Evolutionary conservation across 129 eudicot genomes (phyloP), one percentile per base, ranked within the genome.

Genomic region (Tagetes erecta): DNA sequence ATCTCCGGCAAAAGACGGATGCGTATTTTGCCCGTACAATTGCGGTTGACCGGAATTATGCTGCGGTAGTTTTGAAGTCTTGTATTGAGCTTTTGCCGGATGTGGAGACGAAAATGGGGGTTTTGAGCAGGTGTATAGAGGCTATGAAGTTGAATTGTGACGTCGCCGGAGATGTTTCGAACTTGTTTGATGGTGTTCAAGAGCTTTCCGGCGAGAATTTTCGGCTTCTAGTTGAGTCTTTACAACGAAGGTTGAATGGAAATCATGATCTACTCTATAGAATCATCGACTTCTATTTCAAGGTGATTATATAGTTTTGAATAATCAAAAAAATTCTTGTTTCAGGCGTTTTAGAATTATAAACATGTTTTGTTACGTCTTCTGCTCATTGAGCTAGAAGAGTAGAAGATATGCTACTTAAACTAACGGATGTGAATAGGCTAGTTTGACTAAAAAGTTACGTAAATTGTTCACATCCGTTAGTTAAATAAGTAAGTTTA

Each of bases 231-330:
- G 82, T 78, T 10, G 90, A 76, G 51, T 75, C 89, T 1, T 46
- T 85, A 84, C 77, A 83, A 38, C 77, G 53, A 47, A 74, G 81
- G 62, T 80, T 83, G 68, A 78, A 78, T 13, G 81, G 80, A 2
- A 77, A 84, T 38, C 96, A 90, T 51, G 95, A 92, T 68, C 67
- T 92, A 6, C 84, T 87, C 0, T 92, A 92, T 41, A 76, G 79
- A 76, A 79, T 92, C 76, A 50, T 90, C 51, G 98, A 89, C 81
- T 80, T 87, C 66, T 86, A 87, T 80, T 86, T 92, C 40, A 84
- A 90, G 96, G 98, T 92, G 74, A 70, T 14, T 36, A 4, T 76
- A 0, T 40, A 4, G 4, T 20, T 0, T 20, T 20, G 27, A 20
- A 20, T 20, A 20, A 20, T 20, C 27, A 20, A 20, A 20, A 20